Evolutionary conservation across 2,329 filamentous ascomycete species (phyloP).

Genomic region (Hymenoscyphus infarciens): DNA sequence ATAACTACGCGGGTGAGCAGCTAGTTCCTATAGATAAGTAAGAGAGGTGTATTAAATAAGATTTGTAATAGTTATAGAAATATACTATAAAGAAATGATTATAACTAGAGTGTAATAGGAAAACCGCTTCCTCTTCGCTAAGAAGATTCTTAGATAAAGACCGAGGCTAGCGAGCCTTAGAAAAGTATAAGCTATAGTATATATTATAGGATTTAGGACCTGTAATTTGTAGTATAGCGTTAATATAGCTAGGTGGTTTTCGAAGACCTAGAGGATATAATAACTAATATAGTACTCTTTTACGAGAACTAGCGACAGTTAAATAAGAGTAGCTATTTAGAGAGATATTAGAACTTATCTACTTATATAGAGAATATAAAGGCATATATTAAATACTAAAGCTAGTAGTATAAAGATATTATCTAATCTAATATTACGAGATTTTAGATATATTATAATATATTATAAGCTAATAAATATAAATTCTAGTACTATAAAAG

Average conservation of each 20-base stretch:
- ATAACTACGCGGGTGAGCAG: not conserved
- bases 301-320: not conserved
- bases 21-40: not conserved
- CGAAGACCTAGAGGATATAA: not conserved
- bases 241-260: not conserved
- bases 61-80: not conserved
- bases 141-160: not conserved
- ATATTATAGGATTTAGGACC: not conserved
- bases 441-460: not conserved
- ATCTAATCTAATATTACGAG: not conserved
- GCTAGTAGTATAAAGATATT: not conserved
- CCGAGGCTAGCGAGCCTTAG: not conserved
- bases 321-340: not conserved
- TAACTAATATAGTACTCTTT: not conserved
- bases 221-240: not conserved
- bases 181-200: not conserved
- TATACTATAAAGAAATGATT: not conserved
- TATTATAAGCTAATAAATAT: not conserved
- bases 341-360: not conserved
- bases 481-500: not conserved
- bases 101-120: not conserved
- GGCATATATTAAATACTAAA: not conserved
- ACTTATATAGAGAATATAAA: not conserved
- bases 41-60: not conserved
- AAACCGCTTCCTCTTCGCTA: not conserved